Conservation (phyloP, 1,284 basidiomycete species). For the Puccinia hordei region DNA sequence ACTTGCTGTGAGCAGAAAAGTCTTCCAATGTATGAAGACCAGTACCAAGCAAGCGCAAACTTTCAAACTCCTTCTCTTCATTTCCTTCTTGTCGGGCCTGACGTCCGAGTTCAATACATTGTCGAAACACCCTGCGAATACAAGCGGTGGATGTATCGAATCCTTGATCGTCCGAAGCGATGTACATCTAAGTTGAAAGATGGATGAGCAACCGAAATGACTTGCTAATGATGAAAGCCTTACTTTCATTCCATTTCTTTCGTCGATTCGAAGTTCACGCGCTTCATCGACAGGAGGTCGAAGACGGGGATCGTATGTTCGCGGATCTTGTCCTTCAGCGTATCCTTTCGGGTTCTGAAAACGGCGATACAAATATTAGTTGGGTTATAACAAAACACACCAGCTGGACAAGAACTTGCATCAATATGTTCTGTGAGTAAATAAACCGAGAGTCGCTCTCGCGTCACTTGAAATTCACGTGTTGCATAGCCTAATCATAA, state of each 20-base stretch:
- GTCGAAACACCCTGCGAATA: slow-evolving; percentile 74
- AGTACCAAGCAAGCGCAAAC: slow-evolving; percentile 55
- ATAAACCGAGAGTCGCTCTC: slow-evolving; percentile 81
- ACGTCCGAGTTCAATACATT: slow-evolving; percentile 67
- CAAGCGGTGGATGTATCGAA: slow-evolving; percentile 89
- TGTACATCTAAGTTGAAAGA: slow-evolving; percentile 69
- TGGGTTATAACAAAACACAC: neutral
- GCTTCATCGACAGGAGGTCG: slow-evolving; percentile 72
- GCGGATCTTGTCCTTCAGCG: slow-evolving; percentile 73
- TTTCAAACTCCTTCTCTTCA: slow-evolving; percentile 61
- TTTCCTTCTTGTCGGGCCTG: slow-evolving; percentile 64
- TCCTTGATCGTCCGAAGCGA: slow-evolving; percentile 71
- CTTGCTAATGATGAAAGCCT: neutral
- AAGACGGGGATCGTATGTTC: slow-evolving; percentile 74
- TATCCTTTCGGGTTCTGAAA: slow-evolving; percentile 57
- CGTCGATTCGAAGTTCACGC: slow-evolving; percentile 81
- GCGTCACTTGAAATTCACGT: slow-evolving; percentile 84
- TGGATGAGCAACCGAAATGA: neutral
- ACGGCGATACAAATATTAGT: slow-evolving; percentile 57
- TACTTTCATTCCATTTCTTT: slow-evolving; percentile 81
- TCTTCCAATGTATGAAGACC: slow-evolving; percentile 78
- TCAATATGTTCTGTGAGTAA: slow-evolving; percentile 82
- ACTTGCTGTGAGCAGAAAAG: slow-evolving; percentile 74
- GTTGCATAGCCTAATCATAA: slow-evolving; percentile 44
- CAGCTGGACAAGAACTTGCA: slow-evolving; percentile 56